Evolutionary conservation across 768 basidiomycete species (phyloP), one percentile per base, ranked within the genome.

Genomic region (Dioszegia aurantiaca): DNA sequence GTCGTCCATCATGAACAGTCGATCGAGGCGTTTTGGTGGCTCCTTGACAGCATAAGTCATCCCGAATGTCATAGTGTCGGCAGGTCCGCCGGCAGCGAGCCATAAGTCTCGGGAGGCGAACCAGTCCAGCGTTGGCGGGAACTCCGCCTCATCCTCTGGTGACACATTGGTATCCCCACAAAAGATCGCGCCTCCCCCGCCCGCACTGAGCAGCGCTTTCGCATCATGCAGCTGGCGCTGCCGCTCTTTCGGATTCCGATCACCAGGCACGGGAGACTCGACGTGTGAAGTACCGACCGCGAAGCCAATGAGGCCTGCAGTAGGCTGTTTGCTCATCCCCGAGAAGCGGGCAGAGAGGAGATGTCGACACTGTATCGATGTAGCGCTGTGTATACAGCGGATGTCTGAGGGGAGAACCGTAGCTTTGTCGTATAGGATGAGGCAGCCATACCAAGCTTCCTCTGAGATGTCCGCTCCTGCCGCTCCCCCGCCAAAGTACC

Each of bases 141-240:
- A 49, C 14, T 26, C 48, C 48, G 33, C 19, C 31, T 49, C 48
- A 36, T 49, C 48, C 19, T 16, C 48, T 14, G 48, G 48, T n/a
- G 48, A 49, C n/a, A 49, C 48, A 33, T 49, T 49, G 14, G 48
- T 49, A 21, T 49, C 48, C 17, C 48, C 48, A 28, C 48, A 49
- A 21, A 49, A 49, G 48, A 49, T 33, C 17, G 48, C 48, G 14
- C 48, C 48, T 33, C 21, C 31, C 27, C 30, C 23, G 31, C n/a
- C 19, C 14, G 4, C 48, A 19, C 17, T 33, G 14, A 49, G 33
- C 27, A 49, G 12, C 14, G 3, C 3, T 10, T 36, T 23, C 17
- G 48, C 48, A n/a, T 31, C 28, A 14, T 36, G 26, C 14, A 49
- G 31, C n/a, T 49, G 48, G 6, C 31, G 14, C n/a, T 49, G 30